Base-by-base conservation (phyloP, 2,329 filamentous ascomycete species). In the Tolypocladium inflatum region DNA sequence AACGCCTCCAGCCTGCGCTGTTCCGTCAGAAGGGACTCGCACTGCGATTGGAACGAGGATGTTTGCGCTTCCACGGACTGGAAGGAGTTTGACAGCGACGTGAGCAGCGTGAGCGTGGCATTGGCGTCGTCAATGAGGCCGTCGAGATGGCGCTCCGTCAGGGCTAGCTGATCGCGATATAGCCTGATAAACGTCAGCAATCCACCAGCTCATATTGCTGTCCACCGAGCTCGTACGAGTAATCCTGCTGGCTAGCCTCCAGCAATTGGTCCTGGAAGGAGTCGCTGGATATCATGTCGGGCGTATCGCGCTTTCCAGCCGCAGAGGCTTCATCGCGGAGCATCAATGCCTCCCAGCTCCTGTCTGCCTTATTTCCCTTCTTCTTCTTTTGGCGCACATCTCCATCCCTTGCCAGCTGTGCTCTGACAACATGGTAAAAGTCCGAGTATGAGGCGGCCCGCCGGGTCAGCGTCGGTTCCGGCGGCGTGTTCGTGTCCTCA, bases 41-140 rank as follows among this genome's bases (percentile, higher is more conserved):
- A 99, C 72, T 96, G 91, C 53, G 88, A 85, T 70, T 92, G 90
- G 76, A 99, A 97, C 17, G 89, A 87, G n/a, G 88, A 90, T 0
- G 94, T 99, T 74, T 97, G 93, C 11, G 83, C 79, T 66, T 97
- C 91, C 54, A 99, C 93, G 0, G 87, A 80, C 64, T 87, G 86
- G 76, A 99, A 99, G 6, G 92, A 93, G 65, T 87, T 84, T 17
- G 92, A 92, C 19, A 99, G 80, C 0, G 83, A 85, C 19, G 89
- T 87, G 35, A 99, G 80, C 21, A 95, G 79, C 50, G 85, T 80
- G 43, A 99, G 79, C 0, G 91, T 88, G 21, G 82, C 82, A 57
- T 89, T 84, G 1, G 93, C 91, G 69, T 91, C 90, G 35, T 82
- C 77, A 30, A 97, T 81, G 17, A 99, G 80, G 45, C 83, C 83